phyloP scores from a whole-genome alignment of 768 basidiomycete species.

The Pleurotus citrinopileatus region DNA sequence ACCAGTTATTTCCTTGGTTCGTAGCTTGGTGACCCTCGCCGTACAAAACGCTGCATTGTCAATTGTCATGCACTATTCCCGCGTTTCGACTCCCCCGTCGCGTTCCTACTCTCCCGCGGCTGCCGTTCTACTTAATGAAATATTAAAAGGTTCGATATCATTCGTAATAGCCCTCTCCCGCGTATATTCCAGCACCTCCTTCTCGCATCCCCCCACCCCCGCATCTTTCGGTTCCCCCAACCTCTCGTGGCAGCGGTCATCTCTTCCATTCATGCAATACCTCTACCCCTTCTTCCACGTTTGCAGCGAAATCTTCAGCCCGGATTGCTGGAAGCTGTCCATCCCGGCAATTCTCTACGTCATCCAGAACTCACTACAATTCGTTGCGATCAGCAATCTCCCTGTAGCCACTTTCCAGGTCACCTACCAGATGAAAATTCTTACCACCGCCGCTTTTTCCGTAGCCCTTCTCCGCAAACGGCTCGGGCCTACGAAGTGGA shows the following conservation, averaged over 20 bases:
- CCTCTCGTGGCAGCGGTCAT: not conserved
- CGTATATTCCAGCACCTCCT: conserved; percentile 24
- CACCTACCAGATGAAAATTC: conserved; percentile 98
- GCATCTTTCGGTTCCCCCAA: conserved; percentile 4
- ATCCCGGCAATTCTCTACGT: conserved; percentile 88
- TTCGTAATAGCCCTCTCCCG: conserved; percentile 76
- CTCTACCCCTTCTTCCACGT: conserved; percentile 48
- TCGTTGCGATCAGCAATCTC: conserved; percentile 92
- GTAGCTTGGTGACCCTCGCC: conserved; percentile 80
- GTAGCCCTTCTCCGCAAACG: conserved; percentile 78
- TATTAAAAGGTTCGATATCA: conserved; percentile 92
- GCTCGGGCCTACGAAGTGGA: conserved; percentile 77
- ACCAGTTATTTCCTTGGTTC: conserved; percentile 6
- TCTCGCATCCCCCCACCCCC: not conserved
- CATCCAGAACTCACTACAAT: conserved; percentile 96
- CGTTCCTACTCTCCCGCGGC: conserved; percentile 90
- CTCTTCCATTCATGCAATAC: not conserved
- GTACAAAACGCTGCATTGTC: conserved; percentile 95
- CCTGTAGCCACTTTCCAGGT: conserved; percentile 98
- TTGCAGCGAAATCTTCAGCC: conserved; percentile 75
- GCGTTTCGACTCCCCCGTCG: conserved; percentile 75
- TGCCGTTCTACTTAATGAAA: conserved; percentile 92
- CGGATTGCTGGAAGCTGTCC: conserved; percentile 96
- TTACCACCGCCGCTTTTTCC: conserved; percentile 93
- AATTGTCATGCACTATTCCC: conserved; percentile 99